phyloP scores from a whole-genome alignment of 371 early-diverging fungal genomes.

The Mucor piriformis region DNA sequence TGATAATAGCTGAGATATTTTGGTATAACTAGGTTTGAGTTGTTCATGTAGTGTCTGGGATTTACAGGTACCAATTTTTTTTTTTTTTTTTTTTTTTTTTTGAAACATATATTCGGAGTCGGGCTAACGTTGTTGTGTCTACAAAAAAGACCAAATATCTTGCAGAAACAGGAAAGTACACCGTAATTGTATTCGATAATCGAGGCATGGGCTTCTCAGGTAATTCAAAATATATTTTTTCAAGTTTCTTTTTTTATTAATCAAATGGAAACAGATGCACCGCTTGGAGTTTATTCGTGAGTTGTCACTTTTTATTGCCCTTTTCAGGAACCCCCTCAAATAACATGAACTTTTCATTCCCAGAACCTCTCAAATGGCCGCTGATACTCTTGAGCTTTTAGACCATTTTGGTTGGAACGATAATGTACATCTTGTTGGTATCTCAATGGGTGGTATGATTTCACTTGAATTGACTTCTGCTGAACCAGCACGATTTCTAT shows the following conservation, averaged over 20 bases:
- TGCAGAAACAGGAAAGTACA: conserved; percentile 61
- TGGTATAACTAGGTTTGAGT: conserved; percentile 38
- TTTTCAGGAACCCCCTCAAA: neutral
- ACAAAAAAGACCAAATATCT: conserved; percentile 57
- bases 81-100: too few species aligned
- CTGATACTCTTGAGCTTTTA: conserved; percentile 65
- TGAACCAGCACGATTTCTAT: conserved; percentile 38
- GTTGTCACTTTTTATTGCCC: neutral
- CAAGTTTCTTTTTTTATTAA: neutral
- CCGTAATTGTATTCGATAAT: conserved; percentile 80
- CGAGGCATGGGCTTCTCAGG: conserved; percentile 71
- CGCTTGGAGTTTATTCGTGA: conserved; percentile 36
- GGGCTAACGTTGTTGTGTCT: neutral
- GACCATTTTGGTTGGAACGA: conserved; percentile 67
- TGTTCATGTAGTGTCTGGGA: conserved; percentile 45
- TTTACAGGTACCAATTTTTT: conserved; percentile 34
- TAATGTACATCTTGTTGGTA: conserved; percentile 68
- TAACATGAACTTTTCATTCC: neutral
- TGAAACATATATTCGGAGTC: neutral
- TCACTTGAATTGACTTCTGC: conserved; percentile 58
- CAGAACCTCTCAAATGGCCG: conserved; percentile 71
- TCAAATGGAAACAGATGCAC: conserved; percentile 20
- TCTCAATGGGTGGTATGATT: conserved; percentile 85
- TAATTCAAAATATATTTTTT: neutral
- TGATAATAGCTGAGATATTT: neutral